These are phyloP conservation scores for Eucalyptus melliodora DNA, from an alignment of 345 rosid genomes.

Conservation along the genomic window DNA sequence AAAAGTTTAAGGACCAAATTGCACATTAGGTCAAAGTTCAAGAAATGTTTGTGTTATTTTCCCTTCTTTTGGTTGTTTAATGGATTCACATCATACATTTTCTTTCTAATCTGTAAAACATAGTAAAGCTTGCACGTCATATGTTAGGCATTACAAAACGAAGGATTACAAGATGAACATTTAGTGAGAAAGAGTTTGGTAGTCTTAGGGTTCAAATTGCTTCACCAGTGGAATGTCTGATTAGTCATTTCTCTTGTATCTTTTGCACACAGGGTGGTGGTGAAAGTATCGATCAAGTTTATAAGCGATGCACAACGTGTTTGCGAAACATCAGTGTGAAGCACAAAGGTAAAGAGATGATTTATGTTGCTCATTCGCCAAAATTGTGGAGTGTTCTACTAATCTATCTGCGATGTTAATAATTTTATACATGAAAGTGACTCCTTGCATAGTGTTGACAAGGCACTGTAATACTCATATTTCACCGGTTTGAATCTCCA, in stretches of 20 bases:
- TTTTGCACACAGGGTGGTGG: constrained; percentile 71
- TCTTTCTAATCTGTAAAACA: not conserved
- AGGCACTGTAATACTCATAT: not conserved
- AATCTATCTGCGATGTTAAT: not conserved
- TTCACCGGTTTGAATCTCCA: not conserved
- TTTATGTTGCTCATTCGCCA: not conserved
- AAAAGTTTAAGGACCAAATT: too few species aligned
- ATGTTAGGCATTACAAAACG: not conserved
- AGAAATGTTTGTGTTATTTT: too few species aligned
- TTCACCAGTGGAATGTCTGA: not conserved
- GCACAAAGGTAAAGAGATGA: constrained; percentile 38
- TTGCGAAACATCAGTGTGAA: constrained; percentile 49
- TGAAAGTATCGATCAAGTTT: constrained; percentile 75
- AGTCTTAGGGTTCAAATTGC: not conserved
- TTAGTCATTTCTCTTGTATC: not conserved
- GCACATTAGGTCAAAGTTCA: fast-evolving
- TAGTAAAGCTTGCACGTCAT: not conserved
- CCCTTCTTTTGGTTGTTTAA: not conserved
- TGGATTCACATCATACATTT: not conserved
- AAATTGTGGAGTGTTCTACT: not conserved
- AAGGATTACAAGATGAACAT: not conserved
- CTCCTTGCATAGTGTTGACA: not conserved
- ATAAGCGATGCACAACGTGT: constrained; percentile 44
- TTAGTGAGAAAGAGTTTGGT: not conserved
- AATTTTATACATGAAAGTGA: not conserved